These are phyloP conservation scores for Paratinospora sagittata DNA, from an alignment of 164 flowering plant genomes.

Conservation along the genomic window DNA sequence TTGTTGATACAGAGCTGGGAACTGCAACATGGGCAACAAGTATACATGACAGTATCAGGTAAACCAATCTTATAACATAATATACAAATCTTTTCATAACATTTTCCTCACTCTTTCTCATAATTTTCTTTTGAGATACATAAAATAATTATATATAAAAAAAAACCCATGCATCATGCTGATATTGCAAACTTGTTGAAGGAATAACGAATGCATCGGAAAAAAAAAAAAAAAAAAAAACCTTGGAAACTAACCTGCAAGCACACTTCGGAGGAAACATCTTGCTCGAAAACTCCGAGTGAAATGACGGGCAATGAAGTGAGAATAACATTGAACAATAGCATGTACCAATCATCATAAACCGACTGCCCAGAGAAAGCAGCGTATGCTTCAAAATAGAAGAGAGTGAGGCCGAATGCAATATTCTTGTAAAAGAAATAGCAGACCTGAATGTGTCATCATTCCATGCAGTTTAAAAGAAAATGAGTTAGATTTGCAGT, in stretches of 20 bases:
- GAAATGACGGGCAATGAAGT: slow-evolving; percentile 93
- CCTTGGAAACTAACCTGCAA: slow-evolving; percentile 56
- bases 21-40: slow-evolving; percentile 42
- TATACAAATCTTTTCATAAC: too few species aligned
- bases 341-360: slow-evolving; percentile 91
- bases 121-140: too few species aligned
- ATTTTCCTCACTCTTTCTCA: too few species aligned
- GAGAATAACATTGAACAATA: slow-evolving; percentile 82
- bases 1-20: slow-evolving; percentile 92
- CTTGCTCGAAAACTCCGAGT: slow-evolving; percentile 93
- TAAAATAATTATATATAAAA: too few species aligned
- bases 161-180: too few species aligned
- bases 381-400: slow-evolving; percentile 94
- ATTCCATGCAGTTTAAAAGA: background rate
- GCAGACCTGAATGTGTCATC: slow-evolving; percentile 55
- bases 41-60: background rate
- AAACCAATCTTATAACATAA: background rate
- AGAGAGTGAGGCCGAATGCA: slow-evolving; percentile 93
- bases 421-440: slow-evolving; percentile 98
- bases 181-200: background rate
- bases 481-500: background rate
- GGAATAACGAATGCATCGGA: too few species aligned
- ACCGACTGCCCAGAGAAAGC: slow-evolving; percentile 95
- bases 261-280: slow-evolving; percentile 89
- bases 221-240: too few species aligned